Base-by-base conservation (phyloP, 164 flowering plant genomes). In the Euptelea pleiosperma region DNA sequence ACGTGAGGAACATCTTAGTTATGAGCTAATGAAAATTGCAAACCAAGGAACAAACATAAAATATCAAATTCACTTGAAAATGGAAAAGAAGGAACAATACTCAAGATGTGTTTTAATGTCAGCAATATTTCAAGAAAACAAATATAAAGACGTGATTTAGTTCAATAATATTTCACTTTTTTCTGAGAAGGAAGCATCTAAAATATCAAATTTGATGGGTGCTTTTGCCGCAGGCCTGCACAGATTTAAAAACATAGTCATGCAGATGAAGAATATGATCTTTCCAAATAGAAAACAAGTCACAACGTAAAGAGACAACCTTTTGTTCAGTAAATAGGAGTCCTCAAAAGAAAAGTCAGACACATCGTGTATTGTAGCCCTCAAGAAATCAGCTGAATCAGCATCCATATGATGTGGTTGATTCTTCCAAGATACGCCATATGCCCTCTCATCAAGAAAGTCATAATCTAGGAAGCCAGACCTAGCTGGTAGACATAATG, bases 261-360 rank as follows among this genome's bases (percentile, higher is more conserved):
- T 12, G 37, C 49, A 52, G 44, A 35, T 42, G 51, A 33, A 25
- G 35, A 8, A 11, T 50, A 33, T 22, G 14, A 42, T 36, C 7
- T 29, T 28, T 33, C 19, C 28, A 58, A 67, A 34, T 15, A 44
- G 6, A 45, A 36, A 36, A 58, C 55, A 51, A 30, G 41, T 1
- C 0, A 21, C 48, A 55, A 30, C 52, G 29, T 15, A n/a, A 26
- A 62, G 11, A 33, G 22, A 31, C 39, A 49, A 83, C 86, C 83
- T 73, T 61, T 49, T 66, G 51, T 62, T 61, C 26, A 14, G 58
- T 24, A 46, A 12, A 59, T 42, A 33, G 31, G 68, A 31, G 45
- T 61, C 61, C 35, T 71, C 73, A 67, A 67, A 70, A 65, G 46
- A 28, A 46, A 65, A 68, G 37, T 68, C 72, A 18, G 57, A 34